These are phyloP conservation scores for Rhizopus delemar DNA, from an alignment of 371 early-diverging fungal species.

Conservation along the genomic window DNA sequence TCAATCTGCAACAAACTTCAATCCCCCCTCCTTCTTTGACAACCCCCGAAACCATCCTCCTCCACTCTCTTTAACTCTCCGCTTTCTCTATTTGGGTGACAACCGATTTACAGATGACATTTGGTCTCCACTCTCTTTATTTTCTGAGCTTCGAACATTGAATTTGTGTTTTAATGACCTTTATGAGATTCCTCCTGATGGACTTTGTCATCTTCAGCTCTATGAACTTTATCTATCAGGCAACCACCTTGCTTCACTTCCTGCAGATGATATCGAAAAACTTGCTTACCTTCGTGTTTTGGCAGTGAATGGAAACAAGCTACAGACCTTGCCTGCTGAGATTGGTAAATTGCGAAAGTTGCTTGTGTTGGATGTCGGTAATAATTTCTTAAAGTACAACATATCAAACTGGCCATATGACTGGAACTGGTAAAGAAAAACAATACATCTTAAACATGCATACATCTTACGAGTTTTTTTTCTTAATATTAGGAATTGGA, in stretches of 20 bases:
- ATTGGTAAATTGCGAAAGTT: constrained; percentile 80
- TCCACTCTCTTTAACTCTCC: constrained; percentile 65
- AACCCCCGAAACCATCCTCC: constrained; percentile 61
- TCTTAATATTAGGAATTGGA: constrained; percentile 73
- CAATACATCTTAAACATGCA: background rate
- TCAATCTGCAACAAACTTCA: constrained; percentile 46
- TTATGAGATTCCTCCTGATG: constrained; percentile 72
- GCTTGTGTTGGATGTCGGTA: constrained; percentile 81
- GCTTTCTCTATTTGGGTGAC: constrained; percentile 73
- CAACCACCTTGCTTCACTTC: constrained; percentile 81
- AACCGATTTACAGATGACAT: constrained; percentile 84
- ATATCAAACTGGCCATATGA: constrained; percentile 95
- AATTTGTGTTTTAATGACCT: constrained; percentile 86
- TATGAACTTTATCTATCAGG: constrained; percentile 83
- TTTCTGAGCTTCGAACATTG: constrained; percentile 74
- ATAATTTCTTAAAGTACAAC: constrained; percentile 89
- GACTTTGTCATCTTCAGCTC: constrained; percentile 55
- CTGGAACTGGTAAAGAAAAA: constrained; percentile 84
- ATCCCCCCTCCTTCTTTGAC: constrained; percentile 55
- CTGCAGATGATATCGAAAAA: constrained; percentile 84
- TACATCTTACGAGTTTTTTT: too few species aligned
- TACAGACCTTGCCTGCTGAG: constrained; percentile 91
- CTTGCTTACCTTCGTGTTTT: constrained; percentile 69
- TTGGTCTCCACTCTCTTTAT: constrained; percentile 69
- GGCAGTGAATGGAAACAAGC: constrained; percentile 87